These are phyloP conservation scores for Coemansia sp. DNA, from an alignment of 192 early-diverging fungal genomes.

Conservation along the genomic window DNA sequence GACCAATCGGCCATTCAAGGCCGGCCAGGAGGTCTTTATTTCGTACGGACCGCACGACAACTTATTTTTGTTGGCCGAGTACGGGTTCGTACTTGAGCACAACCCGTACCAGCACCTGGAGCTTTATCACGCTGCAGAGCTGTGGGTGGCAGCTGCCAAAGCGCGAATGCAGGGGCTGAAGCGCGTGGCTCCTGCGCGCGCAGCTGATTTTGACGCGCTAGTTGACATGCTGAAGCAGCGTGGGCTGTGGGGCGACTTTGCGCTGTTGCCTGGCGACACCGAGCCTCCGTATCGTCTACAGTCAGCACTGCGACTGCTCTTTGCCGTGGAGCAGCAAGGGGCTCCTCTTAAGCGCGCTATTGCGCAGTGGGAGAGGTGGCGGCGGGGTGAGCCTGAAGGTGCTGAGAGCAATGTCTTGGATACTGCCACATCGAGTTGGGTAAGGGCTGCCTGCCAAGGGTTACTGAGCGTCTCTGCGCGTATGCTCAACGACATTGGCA, in stretches of 20 bases:
- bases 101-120: slow-evolving; percentile 45
- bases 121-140: slow-evolving; percentile 23
- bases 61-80: slow-evolving; percentile 48
- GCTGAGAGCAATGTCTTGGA: neutral
- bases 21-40: slow-evolving; percentile 62
- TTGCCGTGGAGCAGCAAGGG: slow-evolving; percentile 17
- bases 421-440: slow-evolving; percentile 14
- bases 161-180: slow-evolving; percentile 8
- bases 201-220: slow-evolving; percentile 16
- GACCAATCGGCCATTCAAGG: slow-evolving; percentile 60
- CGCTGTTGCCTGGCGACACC: slow-evolving; percentile 16
- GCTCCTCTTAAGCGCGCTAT: slow-evolving; percentile 20
- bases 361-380: slow-evolving; percentile 39
- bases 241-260: slow-evolving; percentile 49
- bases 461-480: slow-evolving; percentile 1
- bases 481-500: slow-evolving; percentile 8
- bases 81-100: slow-evolving; percentile 37
- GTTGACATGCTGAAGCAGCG: slow-evolving; percentile 25
- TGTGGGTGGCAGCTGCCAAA: slow-evolving; percentile 22
- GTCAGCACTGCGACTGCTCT: slow-evolving; percentile 35
- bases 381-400: slow-evolving; percentile 13
- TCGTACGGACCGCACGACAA: slow-evolving; percentile 53
- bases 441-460: slow-evolving; percentile 17
- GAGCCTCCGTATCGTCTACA: slow-evolving; percentile 44
- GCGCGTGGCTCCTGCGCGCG: slow-evolving; percentile 4